These are phyloP conservation scores for Shiraia bambusicola DNA, from an alignment of 2,329 filamentous ascomycete genomes.

Conservation along the genomic window DNA sequence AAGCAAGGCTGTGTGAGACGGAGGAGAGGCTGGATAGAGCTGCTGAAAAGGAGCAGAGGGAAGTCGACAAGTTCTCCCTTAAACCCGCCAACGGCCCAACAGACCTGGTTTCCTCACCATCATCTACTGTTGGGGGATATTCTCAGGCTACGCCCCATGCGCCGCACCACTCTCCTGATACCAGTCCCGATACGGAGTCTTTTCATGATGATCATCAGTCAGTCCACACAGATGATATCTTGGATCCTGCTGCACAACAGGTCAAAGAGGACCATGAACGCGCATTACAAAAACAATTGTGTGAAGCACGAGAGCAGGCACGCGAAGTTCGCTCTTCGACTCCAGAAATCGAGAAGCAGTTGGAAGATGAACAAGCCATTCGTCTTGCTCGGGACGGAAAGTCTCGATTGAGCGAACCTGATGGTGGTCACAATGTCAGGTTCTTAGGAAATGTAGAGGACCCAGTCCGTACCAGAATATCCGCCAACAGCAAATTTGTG, in stretches of 20 bases:
- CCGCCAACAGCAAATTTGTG: conserved; percentile 7
- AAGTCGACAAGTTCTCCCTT: conserved; percentile 38
- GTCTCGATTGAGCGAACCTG: conserved; percentile 24
- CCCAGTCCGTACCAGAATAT: conserved; percentile 9
- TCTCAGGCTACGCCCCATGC: conserved; percentile 72
- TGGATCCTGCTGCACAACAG: conserved; percentile 41
- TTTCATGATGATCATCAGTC: conserved; percentile 42
- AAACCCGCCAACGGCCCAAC: conserved; percentile 23
- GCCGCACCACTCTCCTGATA: conserved; percentile 69
- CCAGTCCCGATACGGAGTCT: conserved; percentile 67
- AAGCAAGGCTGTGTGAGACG: conserved; percentile 48
- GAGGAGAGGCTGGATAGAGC: conserved; percentile 42
- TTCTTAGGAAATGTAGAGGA: conserved; percentile 31
- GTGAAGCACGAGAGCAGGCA: conserved; percentile 47
- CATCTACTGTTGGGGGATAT: conserved; percentile 67
- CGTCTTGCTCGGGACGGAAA: conserved; percentile 39
- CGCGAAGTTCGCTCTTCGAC: conserved; percentile 51
- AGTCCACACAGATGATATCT: conserved; percentile 32
- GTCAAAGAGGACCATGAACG: conserved; percentile 58
- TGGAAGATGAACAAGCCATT: conserved; percentile 56
- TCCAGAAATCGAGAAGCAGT: conserved; percentile 60
- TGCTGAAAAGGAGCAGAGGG: conserved; percentile 42
- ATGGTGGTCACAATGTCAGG: conserved; percentile 12
- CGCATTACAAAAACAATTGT: conserved; percentile 53
- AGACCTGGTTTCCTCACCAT: conserved; percentile 52